Base-by-base conservation (phyloP, 1,139 yeast species). In the Debaryomyces sp. region DNA sequence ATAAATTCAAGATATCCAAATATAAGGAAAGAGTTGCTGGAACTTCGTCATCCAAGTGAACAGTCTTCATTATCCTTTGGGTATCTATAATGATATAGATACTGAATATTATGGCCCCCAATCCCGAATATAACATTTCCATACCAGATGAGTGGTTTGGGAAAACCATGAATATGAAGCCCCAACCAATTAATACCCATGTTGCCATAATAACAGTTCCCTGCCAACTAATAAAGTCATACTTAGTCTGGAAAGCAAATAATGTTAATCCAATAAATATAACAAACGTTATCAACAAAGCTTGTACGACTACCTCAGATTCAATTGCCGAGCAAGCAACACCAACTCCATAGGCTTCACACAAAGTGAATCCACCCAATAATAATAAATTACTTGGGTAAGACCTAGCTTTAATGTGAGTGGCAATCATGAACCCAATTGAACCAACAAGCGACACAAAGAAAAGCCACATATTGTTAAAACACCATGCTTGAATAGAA, bases 31-130 rank as follows among this genome's bases (percentile, higher is more conserved):
- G 83, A 15, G 95, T 82, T 45, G 96, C 90, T 26, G 87, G 82
- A 17, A 92, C 79, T 58, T 89, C 96, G 58, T 91, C 97, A 56
- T 89, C 97, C 52, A 95, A 86, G 61, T 87, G 88, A 58, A 81
- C 87, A 50, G 85, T 86, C 61, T 89, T 87, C 82, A 90, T 79
- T 46, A 94, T 81, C 54, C 82, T 68, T 68, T 90, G 96, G 24
- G 96, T 90, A 65, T 90, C 97, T 46, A 89, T 82, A 49, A 90
- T 68, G 48, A 90, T 80, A 64, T 87, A 90, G 7, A 85, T 80
- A 21, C 87, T 75, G 67, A 90, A 91, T 6, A 90, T 70, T 34
- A 85, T 60, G 4, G 96, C 94, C 13, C 96, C 96, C 43, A 85
- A 63, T 49, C 84, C 81, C 35, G 92, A 81, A 68, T 87, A 89